Conservation (phyloP, 1,284 basidiomycete species). For the Cutaneotrichosporon spelunceum region DNA sequence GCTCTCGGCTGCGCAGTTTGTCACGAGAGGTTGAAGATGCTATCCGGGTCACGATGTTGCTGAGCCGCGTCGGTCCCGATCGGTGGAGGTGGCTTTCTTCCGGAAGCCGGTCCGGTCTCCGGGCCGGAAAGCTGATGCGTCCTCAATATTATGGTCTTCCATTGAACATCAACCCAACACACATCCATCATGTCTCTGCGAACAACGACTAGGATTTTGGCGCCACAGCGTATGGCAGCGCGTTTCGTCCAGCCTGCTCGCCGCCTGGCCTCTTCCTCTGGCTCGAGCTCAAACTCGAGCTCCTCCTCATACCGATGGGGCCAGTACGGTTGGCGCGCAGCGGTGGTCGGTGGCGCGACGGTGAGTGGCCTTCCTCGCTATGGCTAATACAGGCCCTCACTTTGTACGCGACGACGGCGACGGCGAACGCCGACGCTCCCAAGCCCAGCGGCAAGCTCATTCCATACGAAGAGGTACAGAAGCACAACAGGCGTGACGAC, state of each 20-base stretch:
- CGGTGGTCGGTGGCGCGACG: neutral
- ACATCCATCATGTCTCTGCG: conserved; percentile 1
- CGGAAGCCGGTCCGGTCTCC: neutral
- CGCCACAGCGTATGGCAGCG: neutral
- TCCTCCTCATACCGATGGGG: neutral
- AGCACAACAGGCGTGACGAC: conserved; percentile 55
- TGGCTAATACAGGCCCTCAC: conserved; percentile 10
- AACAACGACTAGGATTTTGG: neutral
- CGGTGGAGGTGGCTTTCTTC: neutral
- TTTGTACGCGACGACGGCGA: conserved; percentile 3
- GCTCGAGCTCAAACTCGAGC: neutral
- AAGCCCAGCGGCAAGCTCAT: conserved; percentile 63
- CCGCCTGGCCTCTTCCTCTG: neutral
- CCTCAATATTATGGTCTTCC: conserved; percentile 2
- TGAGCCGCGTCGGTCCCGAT: neutral
- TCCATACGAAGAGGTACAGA: conserved; percentile 56
- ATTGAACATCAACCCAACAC: neutral
- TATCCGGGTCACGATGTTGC: too few relatives aligned
- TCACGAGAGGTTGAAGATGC: too few relatives aligned
- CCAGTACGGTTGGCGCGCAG: neutral
- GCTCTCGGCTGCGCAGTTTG: too few relatives aligned
- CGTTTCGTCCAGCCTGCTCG: neutral
- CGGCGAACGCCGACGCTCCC: conserved; percentile 5
- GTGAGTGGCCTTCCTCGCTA: neutral
- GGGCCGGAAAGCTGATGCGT: neutral